phyloP scores from a whole-genome alignment of 1,139 yeast species.

The Pichia sp. region DNA sequence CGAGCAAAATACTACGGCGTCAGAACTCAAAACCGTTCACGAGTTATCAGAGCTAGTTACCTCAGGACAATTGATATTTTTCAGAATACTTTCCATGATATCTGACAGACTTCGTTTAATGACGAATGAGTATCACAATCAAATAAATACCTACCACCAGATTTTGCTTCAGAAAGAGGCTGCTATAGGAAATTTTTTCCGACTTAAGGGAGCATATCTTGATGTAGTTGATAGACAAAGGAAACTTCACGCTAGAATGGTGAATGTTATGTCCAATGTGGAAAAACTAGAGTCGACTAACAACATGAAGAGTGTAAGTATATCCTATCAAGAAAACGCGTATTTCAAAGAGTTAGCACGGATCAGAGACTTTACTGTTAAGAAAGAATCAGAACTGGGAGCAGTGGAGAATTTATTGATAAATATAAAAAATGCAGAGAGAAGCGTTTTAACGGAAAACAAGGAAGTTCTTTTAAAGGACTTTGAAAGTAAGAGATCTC shows the following conservation, averaged over 20 bases:
- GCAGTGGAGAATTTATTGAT: constrained; percentile 15
- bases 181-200: constrained; percentile 7
- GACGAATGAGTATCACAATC: constrained; percentile 25
- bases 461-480: constrained; percentile 7
- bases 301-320: constrained; percentile 12
- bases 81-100: constrained; percentile 18
- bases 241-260: constrained; percentile 15
- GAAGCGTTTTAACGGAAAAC: constrained; percentile 6
- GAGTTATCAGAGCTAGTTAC: constrained; percentile 17
- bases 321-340: constrained; percentile 26
- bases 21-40: constrained; percentile 19
- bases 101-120: constrained; percentile 20
- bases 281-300: constrained; percentile 14
- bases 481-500: constrained; percentile 9
- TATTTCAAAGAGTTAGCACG: constrained; percentile 25
- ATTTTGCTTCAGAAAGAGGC: constrained; percentile 14
- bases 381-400: constrained; percentile 20
- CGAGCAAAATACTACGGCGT: constrained; percentile 15
- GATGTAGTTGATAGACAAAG: constrained; percentile 20
- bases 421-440: constrained; percentile 20
- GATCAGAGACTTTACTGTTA: constrained; percentile 16
- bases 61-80: constrained; percentile 20
- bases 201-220: constrained; percentile 12
- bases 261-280: constrained; percentile 11
- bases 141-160: constrained; percentile 21